Percentiles rank a stretch among this genome's conserved stretches.
phyloP scores from a whole-genome alignment of 441 rosid species.

The Euphorbia schlechtendalii region DNA sequence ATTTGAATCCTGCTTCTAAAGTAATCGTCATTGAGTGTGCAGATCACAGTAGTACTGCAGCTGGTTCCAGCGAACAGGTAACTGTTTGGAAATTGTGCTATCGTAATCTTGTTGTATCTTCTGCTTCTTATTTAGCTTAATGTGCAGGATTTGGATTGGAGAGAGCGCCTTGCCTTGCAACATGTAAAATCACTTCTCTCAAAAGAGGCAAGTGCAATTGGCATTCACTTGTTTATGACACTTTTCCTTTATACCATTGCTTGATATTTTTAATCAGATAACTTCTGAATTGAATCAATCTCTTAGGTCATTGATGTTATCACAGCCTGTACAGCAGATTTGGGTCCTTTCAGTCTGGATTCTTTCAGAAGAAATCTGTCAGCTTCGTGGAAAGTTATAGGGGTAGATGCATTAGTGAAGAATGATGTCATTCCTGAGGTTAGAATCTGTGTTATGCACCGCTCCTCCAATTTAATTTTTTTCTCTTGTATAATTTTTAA shows the following conservation, averaged over 20 bases:
- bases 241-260: background rate
- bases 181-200: conserved; percentile 59
- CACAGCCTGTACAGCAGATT: conserved; percentile 61
- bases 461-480: background rate
- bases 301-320: conserved; percentile 67
- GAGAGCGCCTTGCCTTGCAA: conserved; percentile 69
- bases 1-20: background rate
- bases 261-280: background rate
- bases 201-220: conserved; percentile 57
- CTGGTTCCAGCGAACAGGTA: conserved; percentile 48
- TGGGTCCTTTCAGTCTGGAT: conserved; percentile 83
- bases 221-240: background rate
- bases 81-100: conserved; percentile 9
- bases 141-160: conserved; percentile 77
- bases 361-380: conserved; percentile 63
- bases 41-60: conserved; percentile 41
- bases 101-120: background rate
- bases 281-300: background rate
- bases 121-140: conserved; percentile 9
- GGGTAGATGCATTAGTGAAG: conserved; percentile 31
- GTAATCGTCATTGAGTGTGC: conserved; percentile 26
- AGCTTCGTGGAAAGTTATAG: conserved; percentile 66
- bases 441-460: conserved; percentile 17
- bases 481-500: conserved; percentile 19
- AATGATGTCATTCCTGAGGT: conserved; percentile 45